These are phyloP conservation scores for Erigeron canadensis DNA, from an alignment of 129 eudicot genomes.

Conservation along the genomic window DNA sequence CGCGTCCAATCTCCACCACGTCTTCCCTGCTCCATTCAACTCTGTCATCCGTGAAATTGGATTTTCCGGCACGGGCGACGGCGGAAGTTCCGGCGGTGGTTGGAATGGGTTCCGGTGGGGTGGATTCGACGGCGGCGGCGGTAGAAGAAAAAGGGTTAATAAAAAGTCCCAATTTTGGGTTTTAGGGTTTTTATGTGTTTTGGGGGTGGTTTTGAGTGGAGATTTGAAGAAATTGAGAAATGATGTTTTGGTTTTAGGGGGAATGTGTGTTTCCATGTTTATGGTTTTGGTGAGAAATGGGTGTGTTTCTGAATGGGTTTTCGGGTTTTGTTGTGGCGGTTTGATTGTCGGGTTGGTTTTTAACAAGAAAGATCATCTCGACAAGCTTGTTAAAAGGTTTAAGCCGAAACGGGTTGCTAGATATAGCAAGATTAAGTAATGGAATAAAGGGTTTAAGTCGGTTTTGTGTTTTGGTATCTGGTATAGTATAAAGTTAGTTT, in stretches of 20 bases:
- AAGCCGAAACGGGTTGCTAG: constrained; percentile 22
- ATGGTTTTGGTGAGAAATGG: constrained; percentile 25
- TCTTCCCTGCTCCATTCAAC: constrained; percentile 31
- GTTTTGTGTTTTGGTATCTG: neutral
- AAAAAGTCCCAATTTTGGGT: constrained; percentile 26
- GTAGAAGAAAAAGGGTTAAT: constrained; percentile 22
- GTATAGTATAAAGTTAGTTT: neutral
- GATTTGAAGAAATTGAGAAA: constrained; percentile 25
- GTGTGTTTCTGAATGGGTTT: constrained; percentile 36
- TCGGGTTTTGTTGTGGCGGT: constrained; percentile 43
- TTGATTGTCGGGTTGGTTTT: constrained; percentile 20
- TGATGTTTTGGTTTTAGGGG: constrained; percentile 27
- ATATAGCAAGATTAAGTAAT: constrained; percentile 20
- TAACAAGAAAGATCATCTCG: constrained; percentile 25
- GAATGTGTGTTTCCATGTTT: constrained; percentile 25
- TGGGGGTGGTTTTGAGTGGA: constrained; percentile 23
- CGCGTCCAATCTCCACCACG: constrained; percentile 31
- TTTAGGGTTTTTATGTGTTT: constrained; percentile 24
- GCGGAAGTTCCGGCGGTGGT: constrained; percentile 22
- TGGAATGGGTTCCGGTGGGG: constrained; percentile 39
- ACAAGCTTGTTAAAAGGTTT: constrained; percentile 21
- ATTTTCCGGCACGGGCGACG: neutral
- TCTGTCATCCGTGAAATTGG: constrained; percentile 28
- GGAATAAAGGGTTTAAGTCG: neutral
- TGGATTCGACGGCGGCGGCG: constrained; percentile 33